Percentiles rank a stretch among this genome's conserved stretches.
Conservation (phyloP, 805 yeast genomes). For the Metschnikowia proteae region DNA sequence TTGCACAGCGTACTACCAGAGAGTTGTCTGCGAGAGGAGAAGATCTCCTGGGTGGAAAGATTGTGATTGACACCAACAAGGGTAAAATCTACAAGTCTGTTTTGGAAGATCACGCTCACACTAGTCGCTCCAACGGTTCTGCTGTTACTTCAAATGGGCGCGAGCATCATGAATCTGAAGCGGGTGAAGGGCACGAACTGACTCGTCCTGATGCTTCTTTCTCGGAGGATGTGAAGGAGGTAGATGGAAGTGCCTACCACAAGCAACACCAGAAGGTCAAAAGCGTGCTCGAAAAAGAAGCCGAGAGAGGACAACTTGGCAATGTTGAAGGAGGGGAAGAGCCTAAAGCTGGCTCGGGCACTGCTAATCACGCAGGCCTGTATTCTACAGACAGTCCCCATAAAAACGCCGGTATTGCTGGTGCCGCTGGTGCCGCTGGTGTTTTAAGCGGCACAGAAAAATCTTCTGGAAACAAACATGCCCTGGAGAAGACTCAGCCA, state of each 20-base stretch:
- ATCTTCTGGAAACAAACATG: neutral
- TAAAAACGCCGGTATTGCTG: neutral
- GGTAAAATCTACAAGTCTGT: constrained; percentile 27
- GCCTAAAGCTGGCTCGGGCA: too few species aligned
- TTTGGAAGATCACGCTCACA: neutral
- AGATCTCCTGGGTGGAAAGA: constrained; percentile 31
- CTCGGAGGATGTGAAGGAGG: neutral
- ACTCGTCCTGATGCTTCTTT: constrained; percentile 3
- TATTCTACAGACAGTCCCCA: too few species aligned
- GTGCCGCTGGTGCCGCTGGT: constrained; percentile 5
- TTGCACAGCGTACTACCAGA: constrained; percentile 31
- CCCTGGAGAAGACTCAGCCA: constrained; percentile 2
- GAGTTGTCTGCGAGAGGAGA: constrained; percentile 30
- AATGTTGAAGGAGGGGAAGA: neutral
- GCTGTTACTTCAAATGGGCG: too few species aligned
- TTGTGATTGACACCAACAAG: constrained; percentile 32
- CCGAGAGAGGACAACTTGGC: constrained; percentile 3
- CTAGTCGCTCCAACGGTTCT: neutral
- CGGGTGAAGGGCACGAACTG: too few species aligned
- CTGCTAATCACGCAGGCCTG: too few species aligned
- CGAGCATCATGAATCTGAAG: too few species aligned
- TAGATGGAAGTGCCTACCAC: constrained; percentile 4
- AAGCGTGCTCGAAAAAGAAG: neutral
- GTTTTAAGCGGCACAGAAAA: neutral
- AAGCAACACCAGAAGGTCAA: constrained; percentile 6